Percentiles rank a stretch among this genome's conserved stretches.
These are phyloP conservation scores for Talaromyces borbonicus DNA, from an alignment of 495 filamentous ascomycete species.

Conservation along the genomic window DNA sequence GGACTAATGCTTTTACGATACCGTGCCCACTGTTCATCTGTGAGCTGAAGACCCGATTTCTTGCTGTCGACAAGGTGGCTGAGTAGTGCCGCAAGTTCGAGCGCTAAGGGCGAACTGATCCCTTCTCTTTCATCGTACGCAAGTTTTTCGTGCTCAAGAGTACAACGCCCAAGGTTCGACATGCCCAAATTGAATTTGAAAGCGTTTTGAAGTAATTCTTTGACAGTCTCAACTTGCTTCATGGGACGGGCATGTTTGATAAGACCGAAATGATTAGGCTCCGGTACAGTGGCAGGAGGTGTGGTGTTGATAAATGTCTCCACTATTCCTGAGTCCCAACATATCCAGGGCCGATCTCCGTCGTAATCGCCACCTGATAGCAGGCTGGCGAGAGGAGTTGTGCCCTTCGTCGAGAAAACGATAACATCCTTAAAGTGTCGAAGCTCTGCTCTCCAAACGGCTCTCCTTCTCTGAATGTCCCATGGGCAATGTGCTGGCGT, in stretches of 20 bases:
- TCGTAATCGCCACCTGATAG: constrained; percentile 94
- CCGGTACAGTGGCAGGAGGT: constrained; percentile 33
- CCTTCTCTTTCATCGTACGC: constrained; percentile 54
- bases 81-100: constrained; percentile 57
- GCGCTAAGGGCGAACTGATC: constrained; percentile 44
- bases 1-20: constrained; percentile 36
- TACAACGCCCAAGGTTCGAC: constrained; percentile 63
- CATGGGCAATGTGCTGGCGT: constrained; percentile 70
- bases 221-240: constrained; percentile 18
- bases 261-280: constrained; percentile 47
- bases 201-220: constrained; percentile 40
- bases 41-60: constrained; percentile 65
- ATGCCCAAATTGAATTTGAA: constrained; percentile 59
- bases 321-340: constrained; percentile 76
- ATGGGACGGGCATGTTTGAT: constrained; percentile 42
- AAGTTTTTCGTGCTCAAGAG: constrained; percentile 60
- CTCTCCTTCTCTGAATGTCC: constrained; percentile 68
- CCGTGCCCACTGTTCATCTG: constrained; percentile 41
- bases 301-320: constrained; percentile 62
- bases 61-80: constrained; percentile 71
- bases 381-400: constrained; percentile 62
- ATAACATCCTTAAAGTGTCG: constrained; percentile 76
- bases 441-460: constrained; percentile 57
- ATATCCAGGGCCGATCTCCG: constrained; percentile 82
- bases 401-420: constrained; percentile 67